phyloP scores from a whole-genome alignment of 257 asterid genomes.

The Solanum pinnatisectum region DNA sequence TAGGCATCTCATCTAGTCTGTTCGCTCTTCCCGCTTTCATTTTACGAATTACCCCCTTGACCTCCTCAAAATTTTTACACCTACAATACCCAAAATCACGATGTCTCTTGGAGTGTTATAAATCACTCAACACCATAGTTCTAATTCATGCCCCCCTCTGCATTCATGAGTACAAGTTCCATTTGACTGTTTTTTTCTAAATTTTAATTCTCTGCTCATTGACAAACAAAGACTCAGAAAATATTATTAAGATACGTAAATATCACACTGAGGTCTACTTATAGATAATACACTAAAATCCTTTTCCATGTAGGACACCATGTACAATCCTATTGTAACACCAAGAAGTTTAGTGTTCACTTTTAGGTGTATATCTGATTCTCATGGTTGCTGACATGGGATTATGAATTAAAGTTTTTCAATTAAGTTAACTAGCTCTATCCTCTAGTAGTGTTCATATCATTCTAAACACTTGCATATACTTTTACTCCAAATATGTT shows the following conservation, averaged over 20 bases:
- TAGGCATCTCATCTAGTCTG: background rate
- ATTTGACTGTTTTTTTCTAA: background rate
- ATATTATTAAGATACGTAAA: background rate
- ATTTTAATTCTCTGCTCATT: background rate
- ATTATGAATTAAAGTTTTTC: background rate
- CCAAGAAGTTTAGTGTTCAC: background rate
- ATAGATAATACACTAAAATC: background rate
- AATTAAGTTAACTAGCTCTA: background rate
- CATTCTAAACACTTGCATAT: background rate
- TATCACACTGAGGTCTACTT: background rate
- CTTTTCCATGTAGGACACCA: background rate
- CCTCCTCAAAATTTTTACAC: background rate
- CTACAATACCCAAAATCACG: background rate
- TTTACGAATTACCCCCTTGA: background rate
- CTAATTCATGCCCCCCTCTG: background rate
- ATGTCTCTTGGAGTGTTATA: background rate
- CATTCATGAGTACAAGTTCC: background rate
- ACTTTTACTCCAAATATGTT: background rate
- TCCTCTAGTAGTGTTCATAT: background rate
- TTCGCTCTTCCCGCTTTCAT: background rate
- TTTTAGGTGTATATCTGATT: background rate
- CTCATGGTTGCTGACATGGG: background rate
- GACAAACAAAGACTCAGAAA: background rate
- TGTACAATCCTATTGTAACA: background rate
- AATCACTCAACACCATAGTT: background rate